Evolutionary conservation across 2,329 filamentous ascomycete genomes (phyloP).

Genomic region (Xylaria sp.): DNA sequence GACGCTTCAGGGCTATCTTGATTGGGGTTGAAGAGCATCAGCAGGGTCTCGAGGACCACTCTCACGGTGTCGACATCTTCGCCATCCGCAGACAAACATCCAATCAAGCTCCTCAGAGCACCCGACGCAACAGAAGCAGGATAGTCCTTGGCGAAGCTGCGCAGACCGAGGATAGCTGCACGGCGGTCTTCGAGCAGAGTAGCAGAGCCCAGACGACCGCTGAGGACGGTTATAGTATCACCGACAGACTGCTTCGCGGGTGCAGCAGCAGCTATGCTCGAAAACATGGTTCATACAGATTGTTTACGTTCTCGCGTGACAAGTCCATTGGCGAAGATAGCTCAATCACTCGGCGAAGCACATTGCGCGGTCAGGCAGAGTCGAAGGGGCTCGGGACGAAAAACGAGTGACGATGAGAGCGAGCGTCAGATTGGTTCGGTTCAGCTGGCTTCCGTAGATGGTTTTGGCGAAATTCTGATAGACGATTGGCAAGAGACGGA

Average conservation of each 20-base stretch:
- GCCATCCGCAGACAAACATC: slow-evolving; percentile 83
- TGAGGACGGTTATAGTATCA: slow-evolving; percentile 92
- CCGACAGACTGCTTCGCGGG: slow-evolving; percentile 96
- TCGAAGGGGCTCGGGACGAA: slow-evolving; percentile 7
- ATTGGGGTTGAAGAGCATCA: slow-evolving; percentile 87
- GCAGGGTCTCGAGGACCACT: slow-evolving; percentile 90
- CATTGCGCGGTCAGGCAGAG: slow-evolving; percentile 45
- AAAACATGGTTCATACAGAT: slow-evolving; percentile 65
- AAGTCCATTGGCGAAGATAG: slow-evolving; percentile 47
- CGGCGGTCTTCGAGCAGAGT: slow-evolving; percentile 94
- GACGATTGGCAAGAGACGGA: neutral
- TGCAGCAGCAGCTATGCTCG: slow-evolving; percentile 71
- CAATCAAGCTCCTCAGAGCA: slow-evolving; percentile 88
- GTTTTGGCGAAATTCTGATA: slow-evolving; percentile 5
- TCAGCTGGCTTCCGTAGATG: slow-evolving; percentile 3
- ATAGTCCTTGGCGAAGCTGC: slow-evolving; percentile 96
- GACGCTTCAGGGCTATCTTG: slow-evolving; percentile 86
- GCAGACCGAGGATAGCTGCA: slow-evolving; percentile 88
- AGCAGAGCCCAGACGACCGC: slow-evolving; percentile 85
- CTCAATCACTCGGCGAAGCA: slow-evolving; percentile 41
- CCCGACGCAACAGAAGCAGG: slow-evolving; percentile 95
- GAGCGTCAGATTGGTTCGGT: slow-evolving; percentile 4
- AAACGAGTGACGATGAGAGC: neutral
- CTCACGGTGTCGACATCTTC: slow-evolving; percentile 98
- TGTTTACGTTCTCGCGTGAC: slow-evolving; percentile 41